Conservation (phyloP, 2,329 filamentous ascomycete genomes). For the Fusarium mangiferae region DNA sequence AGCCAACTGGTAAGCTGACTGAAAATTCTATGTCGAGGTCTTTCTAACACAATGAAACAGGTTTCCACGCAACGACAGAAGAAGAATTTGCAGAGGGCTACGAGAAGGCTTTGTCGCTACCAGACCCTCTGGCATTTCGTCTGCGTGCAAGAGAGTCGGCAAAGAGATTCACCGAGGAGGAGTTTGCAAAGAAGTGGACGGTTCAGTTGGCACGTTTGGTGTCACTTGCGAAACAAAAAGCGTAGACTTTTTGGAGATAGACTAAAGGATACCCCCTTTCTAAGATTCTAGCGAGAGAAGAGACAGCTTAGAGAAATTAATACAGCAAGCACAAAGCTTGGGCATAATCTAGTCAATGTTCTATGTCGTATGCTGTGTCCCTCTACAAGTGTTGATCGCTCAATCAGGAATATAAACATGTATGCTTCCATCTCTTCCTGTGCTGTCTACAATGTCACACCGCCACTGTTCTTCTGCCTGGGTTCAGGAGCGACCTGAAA, state of each 20-base stretch:
- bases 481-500: conserved; percentile 85
- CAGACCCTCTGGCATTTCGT: conserved; percentile 80
- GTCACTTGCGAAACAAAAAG: conserved; percentile 47
- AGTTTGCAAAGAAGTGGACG: conserved; percentile 84
- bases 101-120: conserved; percentile 76
- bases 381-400: neutral
- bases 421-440: neutral
- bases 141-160: conserved; percentile 80
- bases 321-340: conserved; percentile 1
- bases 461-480: conserved; percentile 76
- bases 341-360: neutral
- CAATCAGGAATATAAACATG: neutral
- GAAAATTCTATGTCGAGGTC: neutral
- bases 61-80: conserved; percentile 85
- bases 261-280: conserved; percentile 52
- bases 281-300: conserved; percentile 19
- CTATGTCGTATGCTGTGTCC: neutral
- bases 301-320: conserved; percentile 28
- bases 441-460: conserved; percentile 58
- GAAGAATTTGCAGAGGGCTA: conserved; percentile 85
- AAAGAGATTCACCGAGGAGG: conserved; percentile 85
- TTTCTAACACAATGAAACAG: conserved; percentile 52
- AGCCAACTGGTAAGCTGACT: conserved; percentile 73
- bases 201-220: conserved; percentile 79
- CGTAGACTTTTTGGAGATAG: conserved; percentile 41